These are phyloP conservation scores for Petunia hybrid DNA, from an alignment of 305 asterid genomes.

Conservation along the genomic window DNA sequence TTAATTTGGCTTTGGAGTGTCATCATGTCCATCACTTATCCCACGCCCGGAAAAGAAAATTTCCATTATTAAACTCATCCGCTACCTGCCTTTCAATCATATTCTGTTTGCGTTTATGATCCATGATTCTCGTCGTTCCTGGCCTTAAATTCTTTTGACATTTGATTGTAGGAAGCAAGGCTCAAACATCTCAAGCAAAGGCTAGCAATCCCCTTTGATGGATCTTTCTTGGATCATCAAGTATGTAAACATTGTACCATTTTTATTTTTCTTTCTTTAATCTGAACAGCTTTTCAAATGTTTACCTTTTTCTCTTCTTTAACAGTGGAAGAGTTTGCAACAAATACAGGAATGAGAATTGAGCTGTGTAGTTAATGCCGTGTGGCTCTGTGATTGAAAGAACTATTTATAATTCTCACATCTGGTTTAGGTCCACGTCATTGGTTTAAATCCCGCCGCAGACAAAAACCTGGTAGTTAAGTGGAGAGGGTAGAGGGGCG, in stretches of 20 bases:
- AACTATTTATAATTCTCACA: too few relatives aligned
- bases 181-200: slow-evolving; percentile 77
- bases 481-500: too few relatives aligned
- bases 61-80: neutral
- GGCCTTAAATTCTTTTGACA: slow-evolving; percentile 35
- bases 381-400: neutral
- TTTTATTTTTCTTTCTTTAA: neutral
- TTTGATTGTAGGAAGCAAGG: slow-evolving; percentile 77
- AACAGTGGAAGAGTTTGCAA: neutral
- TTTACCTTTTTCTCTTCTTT: slow-evolving; percentile 15
- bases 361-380: neutral
- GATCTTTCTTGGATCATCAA: slow-evolving; percentile 77
- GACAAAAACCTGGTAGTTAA: too few relatives aligned
- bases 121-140: neutral
- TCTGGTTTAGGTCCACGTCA: too few relatives aligned
- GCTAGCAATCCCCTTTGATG: slow-evolving; percentile 84
- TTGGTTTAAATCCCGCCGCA: too few relatives aligned
- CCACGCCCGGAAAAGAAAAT: neutral
- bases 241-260: slow-evolving; percentile 50
- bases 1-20: neutral
- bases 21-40: neutral
- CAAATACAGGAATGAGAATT: neutral
- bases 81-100: neutral
- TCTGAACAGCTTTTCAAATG: slow-evolving; percentile 11
- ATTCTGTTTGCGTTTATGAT: neutral